These are phyloP conservation scores for Penicillium sp. DNA, from an alignment of 2,329 filamentous ascomycete genomes.

Conservation along the genomic window DNA sequence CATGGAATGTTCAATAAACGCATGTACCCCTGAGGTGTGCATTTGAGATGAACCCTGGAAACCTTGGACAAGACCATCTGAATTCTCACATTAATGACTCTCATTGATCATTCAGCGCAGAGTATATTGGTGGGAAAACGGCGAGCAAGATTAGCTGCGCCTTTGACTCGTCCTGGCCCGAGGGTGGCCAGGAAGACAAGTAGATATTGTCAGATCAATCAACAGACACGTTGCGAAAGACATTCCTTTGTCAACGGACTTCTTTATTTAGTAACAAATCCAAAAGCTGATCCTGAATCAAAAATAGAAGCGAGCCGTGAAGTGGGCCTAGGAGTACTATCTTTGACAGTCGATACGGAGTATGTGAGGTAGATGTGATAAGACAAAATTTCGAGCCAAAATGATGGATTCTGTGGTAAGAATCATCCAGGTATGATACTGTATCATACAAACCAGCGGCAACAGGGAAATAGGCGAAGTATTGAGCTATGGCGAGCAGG, in stretches of 20 bases:
- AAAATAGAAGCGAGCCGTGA: not conserved
- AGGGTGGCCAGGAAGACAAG: not conserved
- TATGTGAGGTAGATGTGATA: not conserved
- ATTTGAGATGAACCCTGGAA: too few species aligned
- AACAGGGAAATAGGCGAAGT: not conserved
- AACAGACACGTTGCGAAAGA: not conserved
- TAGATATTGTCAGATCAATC: not conserved
- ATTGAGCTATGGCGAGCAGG: not conserved
- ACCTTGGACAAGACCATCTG: too few species aligned
- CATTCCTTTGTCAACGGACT: not conserved
- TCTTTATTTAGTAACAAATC: not conserved
- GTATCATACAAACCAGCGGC: not conserved
- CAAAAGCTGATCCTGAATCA: not conserved
- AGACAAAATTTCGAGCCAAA: not conserved
- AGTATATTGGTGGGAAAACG: too few species aligned
- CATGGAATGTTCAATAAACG: too few species aligned
- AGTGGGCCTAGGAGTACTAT: not conserved
- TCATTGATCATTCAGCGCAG: too few species aligned
- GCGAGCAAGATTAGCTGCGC: too few species aligned
- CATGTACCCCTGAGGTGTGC: too few species aligned
- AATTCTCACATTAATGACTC: too few species aligned
- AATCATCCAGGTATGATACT: not conserved
- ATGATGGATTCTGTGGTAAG: not conserved
- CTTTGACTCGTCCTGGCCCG: too few species aligned
- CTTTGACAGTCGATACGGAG: not conserved